phyloP scores from a whole-genome alignment of 1,139 yeast genomes.

The Kluyveromyces marxianus region DNA sequence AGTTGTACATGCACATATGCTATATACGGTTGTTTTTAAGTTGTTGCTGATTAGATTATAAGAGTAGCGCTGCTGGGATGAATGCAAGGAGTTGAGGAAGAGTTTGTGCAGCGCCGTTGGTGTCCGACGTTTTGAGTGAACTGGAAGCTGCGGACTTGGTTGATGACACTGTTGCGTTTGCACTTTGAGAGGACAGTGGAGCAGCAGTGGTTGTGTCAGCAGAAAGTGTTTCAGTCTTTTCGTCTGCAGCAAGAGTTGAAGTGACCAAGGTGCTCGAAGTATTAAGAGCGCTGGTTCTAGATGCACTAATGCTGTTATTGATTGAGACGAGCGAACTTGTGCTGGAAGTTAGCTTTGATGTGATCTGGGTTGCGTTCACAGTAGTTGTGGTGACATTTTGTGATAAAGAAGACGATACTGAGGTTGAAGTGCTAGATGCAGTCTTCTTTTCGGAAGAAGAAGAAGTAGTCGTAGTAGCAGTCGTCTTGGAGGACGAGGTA shows the following conservation, averaged over 20 bases:
- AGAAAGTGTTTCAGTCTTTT: not conserved
- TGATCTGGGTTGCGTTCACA: not conserved
- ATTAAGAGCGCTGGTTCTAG: not conserved
- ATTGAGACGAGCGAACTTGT: not conserved
- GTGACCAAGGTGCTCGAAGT: not conserved
- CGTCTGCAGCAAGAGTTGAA: not conserved
- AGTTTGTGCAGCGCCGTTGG: not conserved
- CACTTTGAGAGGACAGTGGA: not conserved
- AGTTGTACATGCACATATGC: too few species aligned
- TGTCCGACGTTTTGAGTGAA: not conserved
- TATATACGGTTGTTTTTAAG: too few species aligned
- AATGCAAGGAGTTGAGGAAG: not conserved
- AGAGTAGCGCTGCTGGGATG: not conserved
- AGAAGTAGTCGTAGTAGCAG: slow-evolving; percentile 10
- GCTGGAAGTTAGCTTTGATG: not conserved
- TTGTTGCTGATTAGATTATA: not conserved
- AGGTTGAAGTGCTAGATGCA: slow-evolving; percentile 1
- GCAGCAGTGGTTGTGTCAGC: not conserved
- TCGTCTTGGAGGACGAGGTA: slow-evolving; percentile 11
- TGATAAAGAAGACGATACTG: slow-evolving; percentile 3
- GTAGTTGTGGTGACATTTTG: not conserved
- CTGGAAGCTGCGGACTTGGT: not conserved
- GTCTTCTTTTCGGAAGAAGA: slow-evolving; percentile 6
- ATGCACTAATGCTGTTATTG: not conserved
- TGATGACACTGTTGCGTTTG: not conserved